Evolutionary conservation across 768 basidiomycete species (phyloP), one percentile per base, ranked within the genome.

Genomic region (Trametes maxima): DNA sequence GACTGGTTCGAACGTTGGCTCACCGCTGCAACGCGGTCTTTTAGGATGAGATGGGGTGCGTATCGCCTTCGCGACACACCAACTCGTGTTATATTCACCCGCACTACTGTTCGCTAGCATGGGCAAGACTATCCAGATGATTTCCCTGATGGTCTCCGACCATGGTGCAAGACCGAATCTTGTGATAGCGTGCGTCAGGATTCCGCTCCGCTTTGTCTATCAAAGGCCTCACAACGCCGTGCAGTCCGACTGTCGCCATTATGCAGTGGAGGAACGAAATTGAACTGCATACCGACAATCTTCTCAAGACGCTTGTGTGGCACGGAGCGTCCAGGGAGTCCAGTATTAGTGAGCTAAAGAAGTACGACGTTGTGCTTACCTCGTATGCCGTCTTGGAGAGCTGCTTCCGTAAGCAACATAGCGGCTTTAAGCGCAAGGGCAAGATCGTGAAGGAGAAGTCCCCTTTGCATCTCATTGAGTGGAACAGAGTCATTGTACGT

Each of bases 51-150:
- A 94, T 94, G 92, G 94, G 94, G 92, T 87, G 80, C 74, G 82
- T 68, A 25, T n/a, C 28, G 40, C 16, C 10, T 14, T 12, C 33
- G 43, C 36, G 57, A 40, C 33, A 11, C 52, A 45, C 53, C 28
- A 54, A 10, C 39, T 67, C 24, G 43, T 62, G 21, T 65, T 64
- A 42, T n/a, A 17, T 10, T 36, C n/a, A 21, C 40, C 22, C 28
- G n/a, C n/a, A 24, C 36, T 1, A 44, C 24, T 28, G 19, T n/a
- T 17, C 19, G 39, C 52, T 64, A 89, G 90, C 19, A 94, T 95
- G 92, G 91, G 90, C 14, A 94, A 95, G 75, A 99, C 96, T 0
- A 98, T 99, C 60, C 97, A 99, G 71, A 94, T 95, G 65, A 95
- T 99, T 51, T 83, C 95, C 0, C 80, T 98, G 40, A 80, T 99